Base-by-base conservation (phyloP, 2,329 filamentous ascomycete genomes). In the Fusarium illudens region DNA sequence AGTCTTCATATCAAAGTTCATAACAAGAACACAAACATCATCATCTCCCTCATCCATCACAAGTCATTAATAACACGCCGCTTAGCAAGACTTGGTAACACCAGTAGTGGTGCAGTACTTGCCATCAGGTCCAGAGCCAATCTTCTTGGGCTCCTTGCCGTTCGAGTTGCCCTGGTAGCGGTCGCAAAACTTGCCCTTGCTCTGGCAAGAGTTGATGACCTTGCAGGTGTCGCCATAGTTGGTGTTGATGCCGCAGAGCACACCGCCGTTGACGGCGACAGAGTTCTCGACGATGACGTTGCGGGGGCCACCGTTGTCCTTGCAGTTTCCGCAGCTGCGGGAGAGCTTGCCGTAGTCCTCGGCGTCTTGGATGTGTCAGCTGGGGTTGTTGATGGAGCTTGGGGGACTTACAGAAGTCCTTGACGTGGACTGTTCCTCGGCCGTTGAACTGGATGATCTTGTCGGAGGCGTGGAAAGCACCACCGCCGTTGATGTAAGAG, bases 291-390 rank as follows among this genome's bases (percentile, higher is more conserved):
- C 66, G 33, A 73, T 25, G 3, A 73, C 10, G 32, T 73, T 71
- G 39, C 66, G 71, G 11, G 68, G 68, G 0, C 68, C 64, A 3
- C 58, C 60, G 25, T 73, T 73, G 34, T 50, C 51, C 30, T 61
- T 50, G 58, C 71, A 73, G 57, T 71, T 85, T 29, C 84, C 84
- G 71, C 83, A 86, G 62, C 77, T 81, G 56, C 84, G 81, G 60
- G 82, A 82, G 13, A 86, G 74, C 68, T 85, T 86, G 51, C 83
- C 84, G 42, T 73, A 73, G 57, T 73, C 67, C 20, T 71, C 52
- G 4, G 67, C 71, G 46, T 72, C 44, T 49, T 0, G 2, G 8
- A 9, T 6, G 15, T 49, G 44, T 49, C 4, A 49, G 44, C 8
- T 6, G 2, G 9, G 7, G 1, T 9, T 7, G 12, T 20, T 4